Conservation (phyloP, 148 eudicot genomes). For the Heliosperma pusillum region DNA sequence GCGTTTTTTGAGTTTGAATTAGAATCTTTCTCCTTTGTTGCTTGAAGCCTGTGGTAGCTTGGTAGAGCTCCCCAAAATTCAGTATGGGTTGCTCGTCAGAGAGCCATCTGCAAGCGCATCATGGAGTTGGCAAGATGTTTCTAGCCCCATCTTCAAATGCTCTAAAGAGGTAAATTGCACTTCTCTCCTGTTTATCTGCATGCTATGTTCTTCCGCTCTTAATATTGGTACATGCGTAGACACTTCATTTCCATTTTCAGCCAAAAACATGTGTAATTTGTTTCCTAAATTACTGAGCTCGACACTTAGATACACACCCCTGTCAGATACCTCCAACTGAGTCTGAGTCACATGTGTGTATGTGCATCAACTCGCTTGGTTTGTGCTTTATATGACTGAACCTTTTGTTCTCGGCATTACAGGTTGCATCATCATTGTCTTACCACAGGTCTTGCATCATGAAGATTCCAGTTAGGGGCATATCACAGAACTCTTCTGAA, state of each 20-base stretch:
- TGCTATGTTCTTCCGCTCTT: not conserved
- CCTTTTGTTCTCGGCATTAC: conserved; percentile 15
- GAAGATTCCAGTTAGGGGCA: conserved; percentile 69
- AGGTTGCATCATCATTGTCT: conserved; percentile 61
- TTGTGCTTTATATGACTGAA: conserved; percentile 9
- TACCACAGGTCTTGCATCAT: conserved; percentile 55
- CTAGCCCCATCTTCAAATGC: conserved; percentile 59
- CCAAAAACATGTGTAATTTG: not conserved
- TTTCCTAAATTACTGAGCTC: too few relatives aligned
- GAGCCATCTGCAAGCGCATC: conserved; percentile 40
- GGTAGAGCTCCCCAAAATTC: conserved; percentile 65
- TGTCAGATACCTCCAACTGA: too few relatives aligned
- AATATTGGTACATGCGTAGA: too few relatives aligned
- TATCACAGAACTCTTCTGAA: conserved; percentile 41
- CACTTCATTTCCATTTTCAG: too few relatives aligned
- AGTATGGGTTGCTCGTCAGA: conserved; percentile 51
- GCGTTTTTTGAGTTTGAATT: not conserved
- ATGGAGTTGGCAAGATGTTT: conserved; percentile 79
- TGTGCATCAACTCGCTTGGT: conserved; percentile 2
- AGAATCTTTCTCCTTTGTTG: conserved; percentile 2
- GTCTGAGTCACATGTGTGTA: too few relatives aligned
- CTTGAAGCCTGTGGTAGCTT: conserved; percentile 69
- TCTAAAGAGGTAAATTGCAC: conserved; percentile 49
- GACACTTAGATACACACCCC: too few relatives aligned
- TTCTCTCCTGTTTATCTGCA: not conserved